Base-by-base conservation (phyloP, 768 basidiomycete species). In the Leucocoprinus sp. region DNA sequence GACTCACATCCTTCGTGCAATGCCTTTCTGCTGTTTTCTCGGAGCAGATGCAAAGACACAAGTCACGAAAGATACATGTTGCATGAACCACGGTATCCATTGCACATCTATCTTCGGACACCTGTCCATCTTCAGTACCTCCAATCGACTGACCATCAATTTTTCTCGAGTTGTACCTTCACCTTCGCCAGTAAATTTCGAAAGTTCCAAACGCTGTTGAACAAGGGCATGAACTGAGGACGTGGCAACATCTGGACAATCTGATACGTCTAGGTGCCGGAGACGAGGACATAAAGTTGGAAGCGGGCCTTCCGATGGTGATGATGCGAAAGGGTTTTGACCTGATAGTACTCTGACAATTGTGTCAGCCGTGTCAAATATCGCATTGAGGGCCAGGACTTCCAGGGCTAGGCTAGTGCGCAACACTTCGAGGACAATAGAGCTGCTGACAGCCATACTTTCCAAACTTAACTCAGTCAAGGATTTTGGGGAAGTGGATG, bases 71-170 rank as follows among this genome's bases (percentile, higher is more conserved):
- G 62, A 54, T 0, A 86, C 72, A 27, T 70, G 68, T 8, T 65
- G 57, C 45, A 78, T 69, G 40, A 87, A 67, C 81, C 83, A 86
- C 1, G 73, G 74, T 11, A 84, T 52, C 59, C 74, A 66, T 3
- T 69, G 68, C 0, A 68, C 59, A 31, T 83, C 81, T n/a, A 88
- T 64, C 9, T 61, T 57, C 1, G 67, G 68, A 57, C 84, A 88
- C 14, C 67, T 68, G 54, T 88, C 74, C 24, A 80, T 61, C 12
- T 56, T 64, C 48, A 88, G 58, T 0, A 70, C 68, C 23, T 55
- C 50, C 18, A 87, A 68, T 24, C 37, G 59, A 11, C 55, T 60
- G 3, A 58, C 53, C 3, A 31, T 12, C 5, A 35, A 34, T 5
- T 4, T 35, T 2, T 9, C 23, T 11, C n/a, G 35, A 9, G 7